phyloP scores from a whole-genome alignment of 768 basidiomycete species.

The Arthromyces matolae region DNA sequence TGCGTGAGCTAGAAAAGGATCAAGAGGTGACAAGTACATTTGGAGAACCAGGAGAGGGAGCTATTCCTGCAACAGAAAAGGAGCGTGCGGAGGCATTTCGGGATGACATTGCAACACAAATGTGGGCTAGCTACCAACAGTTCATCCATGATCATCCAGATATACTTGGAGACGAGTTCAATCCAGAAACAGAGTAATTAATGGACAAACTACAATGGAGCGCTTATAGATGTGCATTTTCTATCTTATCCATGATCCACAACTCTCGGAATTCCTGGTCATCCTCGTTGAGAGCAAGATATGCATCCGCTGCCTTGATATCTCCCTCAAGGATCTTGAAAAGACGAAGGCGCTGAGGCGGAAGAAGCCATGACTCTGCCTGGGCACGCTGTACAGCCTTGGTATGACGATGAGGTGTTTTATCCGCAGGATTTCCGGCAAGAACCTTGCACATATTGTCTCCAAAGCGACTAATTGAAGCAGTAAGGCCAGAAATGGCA shows the following conservation, averaged over 20 bases:
- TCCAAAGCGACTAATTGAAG: neutral
- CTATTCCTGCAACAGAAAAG: slow-evolving; percentile 2
- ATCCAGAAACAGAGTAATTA: neutral
- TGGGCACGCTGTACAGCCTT: slow-evolving; percentile 12
- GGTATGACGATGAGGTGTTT: slow-evolving; percentile 12
- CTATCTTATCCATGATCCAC: neutral
- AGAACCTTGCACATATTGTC: slow-evolving; percentile 5
- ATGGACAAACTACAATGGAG: no score
- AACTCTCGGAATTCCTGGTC: neutral
- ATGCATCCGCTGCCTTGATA: slow-evolving; percentile 16
- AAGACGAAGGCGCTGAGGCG: slow-evolving; percentile 3
- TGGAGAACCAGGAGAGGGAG: neutral
- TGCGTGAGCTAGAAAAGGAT: neutral
- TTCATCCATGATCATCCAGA: neutral
- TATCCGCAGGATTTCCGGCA: slow-evolving; percentile 8
- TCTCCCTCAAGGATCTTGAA: slow-evolving; percentile 13
- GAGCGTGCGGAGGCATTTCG: slow-evolving; percentile 3
- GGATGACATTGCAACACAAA: slow-evolving; percentile 14
- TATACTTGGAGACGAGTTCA: neutral
- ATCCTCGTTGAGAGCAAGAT: slow-evolving; percentile 9
- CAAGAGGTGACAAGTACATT: neutral
- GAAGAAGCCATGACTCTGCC: slow-evolving; percentile 16
- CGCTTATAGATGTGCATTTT: neutral
- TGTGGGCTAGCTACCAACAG: slow-evolving; percentile 14
- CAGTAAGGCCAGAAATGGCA: neutral